These are phyloP conservation scores for Candida manassasensis DNA, from an alignment of 805 yeast genomes.

Conservation along the genomic window DNA sequence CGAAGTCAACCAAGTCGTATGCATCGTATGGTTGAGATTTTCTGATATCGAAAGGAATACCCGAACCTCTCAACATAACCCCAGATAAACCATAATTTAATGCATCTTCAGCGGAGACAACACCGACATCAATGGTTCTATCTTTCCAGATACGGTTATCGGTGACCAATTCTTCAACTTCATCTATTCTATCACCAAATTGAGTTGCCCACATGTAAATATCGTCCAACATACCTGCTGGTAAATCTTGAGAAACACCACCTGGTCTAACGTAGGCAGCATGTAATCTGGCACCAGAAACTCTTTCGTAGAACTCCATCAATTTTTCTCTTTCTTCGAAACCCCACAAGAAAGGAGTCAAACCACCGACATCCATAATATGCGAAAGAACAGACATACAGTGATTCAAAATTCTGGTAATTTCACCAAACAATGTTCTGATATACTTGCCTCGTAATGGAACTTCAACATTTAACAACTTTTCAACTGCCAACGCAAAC, in stretches of 20 bases:
- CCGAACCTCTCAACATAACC: constrained; percentile 88
- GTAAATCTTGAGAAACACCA: constrained; percentile 85
- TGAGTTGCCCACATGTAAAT: constrained; percentile 96
- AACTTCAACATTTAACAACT: constrained; percentile 76
- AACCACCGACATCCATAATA: constrained; percentile 93
- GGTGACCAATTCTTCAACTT: constrained; percentile 82
- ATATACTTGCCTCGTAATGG: constrained; percentile 83
- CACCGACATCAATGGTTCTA: constrained; percentile 77
- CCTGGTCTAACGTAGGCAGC: constrained; percentile 89
- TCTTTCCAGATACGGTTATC: constrained; percentile 92
- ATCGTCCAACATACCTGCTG: constrained; percentile 81
- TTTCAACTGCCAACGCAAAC: constrained; percentile 78
- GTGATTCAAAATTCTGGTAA: constrained; percentile 79
- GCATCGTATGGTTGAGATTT: constrained; percentile 89
- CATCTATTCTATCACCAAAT: constrained; percentile 89
- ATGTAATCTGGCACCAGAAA: constrained; percentile 85
- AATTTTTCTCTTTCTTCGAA: constrained; percentile 90
- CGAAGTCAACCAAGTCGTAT: constrained; percentile 80
- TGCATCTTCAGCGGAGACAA: constrained; percentile 82
- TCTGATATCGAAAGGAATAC: constrained; percentile 82
- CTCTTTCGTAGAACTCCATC: constrained; percentile 90
- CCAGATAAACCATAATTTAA: constrained; percentile 76
- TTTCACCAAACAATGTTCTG: constrained; percentile 81
- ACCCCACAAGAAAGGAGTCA: constrained; percentile 92
- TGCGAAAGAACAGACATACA: constrained; percentile 83